A percentile compares a stretch with the other conserved stretches of the same genome.
Evolutionary conservation across 2,329 filamentous ascomycete species (phyloP).

Genomic region (Hypoxylon rubiginosum): DNA sequence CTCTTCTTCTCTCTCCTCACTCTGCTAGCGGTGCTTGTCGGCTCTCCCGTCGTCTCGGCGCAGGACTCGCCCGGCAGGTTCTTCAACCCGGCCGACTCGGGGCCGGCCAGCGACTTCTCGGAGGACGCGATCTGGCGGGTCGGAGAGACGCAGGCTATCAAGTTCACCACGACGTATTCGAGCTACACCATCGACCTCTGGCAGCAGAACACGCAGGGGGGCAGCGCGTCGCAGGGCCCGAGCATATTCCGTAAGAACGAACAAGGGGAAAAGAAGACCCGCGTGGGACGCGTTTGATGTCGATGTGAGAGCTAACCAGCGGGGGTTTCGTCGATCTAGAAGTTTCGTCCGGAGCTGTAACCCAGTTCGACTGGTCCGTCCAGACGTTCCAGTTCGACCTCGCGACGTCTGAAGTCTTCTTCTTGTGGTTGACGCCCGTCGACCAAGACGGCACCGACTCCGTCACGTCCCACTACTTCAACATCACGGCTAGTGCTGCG

Average conservation of each 20-base stretch:
- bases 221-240: slow-evolving; percentile 33
- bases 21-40: slow-evolving; percentile 1
- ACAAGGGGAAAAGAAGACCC: no score
- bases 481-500: slow-evolving; percentile 19
- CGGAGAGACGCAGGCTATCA: slow-evolving; percentile 36
- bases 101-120: slow-evolving; percentile 19
- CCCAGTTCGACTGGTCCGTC: slow-evolving; percentile 40
- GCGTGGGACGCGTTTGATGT: neutral
- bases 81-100: slow-evolving; percentile 26
- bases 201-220: slow-evolving; percentile 36
- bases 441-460: neutral
- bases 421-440: slow-evolving; percentile 25
- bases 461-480: slow-evolving; percentile 37
- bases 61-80: slow-evolving; percentile 32
- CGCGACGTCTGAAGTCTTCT: slow-evolving; percentile 28
- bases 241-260: slow-evolving; percentile 32
- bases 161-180: slow-evolving; percentile 42
- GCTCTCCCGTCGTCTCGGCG: neutral
- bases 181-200: slow-evolving; percentile 47
- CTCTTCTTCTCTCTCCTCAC: slow-evolving; percentile 1
- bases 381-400: slow-evolving; percentile 36
- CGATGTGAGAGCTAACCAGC: no score
- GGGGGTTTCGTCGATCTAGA: slow-evolving; percentile 4
- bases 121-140: slow-evolving; percentile 24
- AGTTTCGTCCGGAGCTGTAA: slow-evolving; percentile 23